Evolutionary conservation across 73 alveolate species (phyloP).

Genomic region (Paraurostyla sp.): DNA sequence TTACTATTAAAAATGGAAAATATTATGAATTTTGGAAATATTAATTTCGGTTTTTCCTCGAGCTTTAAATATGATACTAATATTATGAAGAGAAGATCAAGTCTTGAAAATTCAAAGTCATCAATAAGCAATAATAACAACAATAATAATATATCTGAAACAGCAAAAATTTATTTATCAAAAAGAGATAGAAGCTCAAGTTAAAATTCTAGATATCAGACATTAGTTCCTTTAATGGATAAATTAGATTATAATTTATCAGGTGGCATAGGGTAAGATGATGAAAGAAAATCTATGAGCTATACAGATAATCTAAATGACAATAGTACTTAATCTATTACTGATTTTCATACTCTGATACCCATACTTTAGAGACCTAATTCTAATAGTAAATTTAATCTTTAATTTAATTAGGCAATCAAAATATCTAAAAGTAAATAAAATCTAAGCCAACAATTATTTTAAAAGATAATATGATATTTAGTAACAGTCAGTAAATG

Average conservation of each 20-base stretch:
- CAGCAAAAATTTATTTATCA: not conserved
- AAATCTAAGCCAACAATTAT: too few relatives aligned
- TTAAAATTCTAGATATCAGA: not conserved
- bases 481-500: too few relatives aligned
- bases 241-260: not conserved
- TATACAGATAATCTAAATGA: too few relatives aligned
- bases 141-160: not conserved
- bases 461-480: too few relatives aligned
- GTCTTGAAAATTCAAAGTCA: not conserved
- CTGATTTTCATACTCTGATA: too few relatives aligned
- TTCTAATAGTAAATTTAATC: too few relatives aligned
- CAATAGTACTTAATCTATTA: too few relatives aligned
- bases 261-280: not conserved
- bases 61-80: not conserved
- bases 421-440: too few relatives aligned
- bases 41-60: not conserved
- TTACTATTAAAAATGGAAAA: conserved; percentile 16
- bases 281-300: too few relatives aligned
- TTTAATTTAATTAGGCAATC: too few relatives aligned
- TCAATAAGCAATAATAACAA: not conserved
- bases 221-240: not conserved
- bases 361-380: too few relatives aligned
- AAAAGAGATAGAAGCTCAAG: not conserved
- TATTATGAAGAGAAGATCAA: too few relatives aligned
- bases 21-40: conserved; percentile 28